Evolutionary conservation across 2,329 filamentous ascomycete species (phyloP).

Genomic region (Ascochyta rabiei): DNA sequence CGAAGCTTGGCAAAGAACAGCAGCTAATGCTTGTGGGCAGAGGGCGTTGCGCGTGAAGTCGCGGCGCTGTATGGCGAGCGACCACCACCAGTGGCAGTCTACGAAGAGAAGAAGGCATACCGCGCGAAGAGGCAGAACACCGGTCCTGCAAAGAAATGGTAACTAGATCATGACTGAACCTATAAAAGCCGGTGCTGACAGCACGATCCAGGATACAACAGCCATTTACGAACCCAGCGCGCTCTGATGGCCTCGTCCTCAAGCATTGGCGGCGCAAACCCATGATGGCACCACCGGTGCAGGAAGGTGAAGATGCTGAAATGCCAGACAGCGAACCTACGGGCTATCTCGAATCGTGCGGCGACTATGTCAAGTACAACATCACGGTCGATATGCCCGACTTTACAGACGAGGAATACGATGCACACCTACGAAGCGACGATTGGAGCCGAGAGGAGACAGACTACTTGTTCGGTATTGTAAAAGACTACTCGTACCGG

Average conservation of each 20-base stretch:
- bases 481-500: constrained; percentile 79
- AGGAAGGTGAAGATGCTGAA: constrained; percentile 39
- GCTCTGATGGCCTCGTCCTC: constrained; percentile 72
- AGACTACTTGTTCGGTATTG: constrained; percentile 81
- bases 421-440: constrained; percentile 70
- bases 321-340: constrained; percentile 45
- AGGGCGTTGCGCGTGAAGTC: constrained; percentile 50
- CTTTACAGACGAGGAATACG: constrained; percentile 89
- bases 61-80: constrained; percentile 50
- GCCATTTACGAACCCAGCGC: constrained; percentile 78
- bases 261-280: constrained; percentile 79
- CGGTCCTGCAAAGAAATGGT: constrained; percentile 50
- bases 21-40: constrained; percentile 24
- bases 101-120: constrained; percentile 49
- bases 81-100: constrained; percentile 49
- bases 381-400: constrained; percentile 76
- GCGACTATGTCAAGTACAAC: constrained; percentile 84
- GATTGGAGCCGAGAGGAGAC: constrained; percentile 95
- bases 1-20: background rate
- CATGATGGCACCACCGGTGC: constrained; percentile 36
- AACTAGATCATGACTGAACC: background rate
- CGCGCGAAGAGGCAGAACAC: constrained; percentile 47
- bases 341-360: constrained; percentile 54
- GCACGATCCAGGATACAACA: constrained; percentile 37
- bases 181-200: background rate